Base-by-base conservation (phyloP, 495 filamentous ascomycete species). In the Cercophora scortea region DNA sequence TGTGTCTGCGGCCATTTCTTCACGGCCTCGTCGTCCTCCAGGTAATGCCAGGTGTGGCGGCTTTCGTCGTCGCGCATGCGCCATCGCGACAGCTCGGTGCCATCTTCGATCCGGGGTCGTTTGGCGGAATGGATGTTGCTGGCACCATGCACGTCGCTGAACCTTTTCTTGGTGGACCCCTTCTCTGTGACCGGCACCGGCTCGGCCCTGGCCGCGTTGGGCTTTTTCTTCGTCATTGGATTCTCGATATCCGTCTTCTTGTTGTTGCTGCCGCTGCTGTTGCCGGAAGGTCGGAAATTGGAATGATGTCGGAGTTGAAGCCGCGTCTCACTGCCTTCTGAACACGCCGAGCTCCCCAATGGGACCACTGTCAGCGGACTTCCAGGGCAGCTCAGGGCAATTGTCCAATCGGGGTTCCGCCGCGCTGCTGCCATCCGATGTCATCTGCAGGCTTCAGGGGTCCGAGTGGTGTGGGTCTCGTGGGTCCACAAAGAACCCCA, bases 1-100 rank as follows among this genome's bases (percentile, higher is more conserved):
- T 69, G 71, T 15, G 81, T 83, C 65, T 95, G 91, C 12, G 91
- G 90, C 93, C 94, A 97, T 50, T 78, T 70, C 52, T 86, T 72
- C 33, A 75, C 62, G 42, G 88, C 81, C 52, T 89, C 79, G 46
- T 95, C 89, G 6, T 84, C 81, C 61, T 88, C 78, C 6, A 98
- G 78, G 62, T 97, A 97, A 47, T 89, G 83, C 93, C 93, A 98
- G 18, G 89, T 96, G 56, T 95, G 90, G 50, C 87, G 77, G 45
- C 93, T 89, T 16, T 79, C 73, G 35, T 95, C 89, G 59, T 92
- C 85, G 38, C 82, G 75, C 65, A 97, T 73, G 52, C 93, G 78
- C 93, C 93, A 98, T 64, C 89, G 76, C 0, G 81, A 70, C 52
- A 80, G 80, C 62, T 98, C 91, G 11, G 93, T 97, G 54, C 59